Evolutionary conservation across 2,329 filamentous ascomycete species (phyloP), one percentile per base, ranked within the genome.

Genomic region (Capronia americana): DNA sequence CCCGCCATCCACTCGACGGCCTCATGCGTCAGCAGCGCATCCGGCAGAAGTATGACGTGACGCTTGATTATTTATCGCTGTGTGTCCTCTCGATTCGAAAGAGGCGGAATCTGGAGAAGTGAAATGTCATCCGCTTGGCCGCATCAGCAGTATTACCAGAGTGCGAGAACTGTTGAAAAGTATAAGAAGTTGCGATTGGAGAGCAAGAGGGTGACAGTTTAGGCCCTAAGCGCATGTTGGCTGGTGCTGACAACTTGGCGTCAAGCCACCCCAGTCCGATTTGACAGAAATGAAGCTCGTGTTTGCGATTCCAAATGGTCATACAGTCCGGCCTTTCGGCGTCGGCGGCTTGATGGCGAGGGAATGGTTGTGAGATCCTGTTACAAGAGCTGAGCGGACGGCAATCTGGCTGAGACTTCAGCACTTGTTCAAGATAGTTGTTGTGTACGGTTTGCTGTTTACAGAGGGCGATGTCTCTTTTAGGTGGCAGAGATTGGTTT

Each of bases 81-180:
- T n/a, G 38, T 44, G 38, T 44, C 6, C 38, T 7, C 17, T 44
- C 14, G 38, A n/a, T n/a, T 44, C 7, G 17, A 44, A 8, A n/a
- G 38, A n/a, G 38, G 38, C 38, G 14, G 17, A n/a, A n/a, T 51
- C 48, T 51, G 48, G 24, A 51, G 48, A 51, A 44, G 38, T 44
- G 17, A 51, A 28, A 14, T 14, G 24, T 20, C 24, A 11, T 51
- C 23, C 12, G 20, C 48, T 26, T 51, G 20, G 48, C 48, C 7
- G 3, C 20, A 51, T 51, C 48, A 51, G 48, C 48, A 24, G 48
- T 12, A 51, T 4, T 51, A 51, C 12, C 8, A 7, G 17, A 26
- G 0, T 12, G 24, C 5, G 48, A 26, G 10, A 23, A 34, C 32
- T 24, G 48, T 12, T 14, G 48, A 12, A 12, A 28, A 51, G 20